phyloP scores from a whole-genome alignment of 2,329 filamentous ascomycete species.

The Neobulgaria alba region DNA sequence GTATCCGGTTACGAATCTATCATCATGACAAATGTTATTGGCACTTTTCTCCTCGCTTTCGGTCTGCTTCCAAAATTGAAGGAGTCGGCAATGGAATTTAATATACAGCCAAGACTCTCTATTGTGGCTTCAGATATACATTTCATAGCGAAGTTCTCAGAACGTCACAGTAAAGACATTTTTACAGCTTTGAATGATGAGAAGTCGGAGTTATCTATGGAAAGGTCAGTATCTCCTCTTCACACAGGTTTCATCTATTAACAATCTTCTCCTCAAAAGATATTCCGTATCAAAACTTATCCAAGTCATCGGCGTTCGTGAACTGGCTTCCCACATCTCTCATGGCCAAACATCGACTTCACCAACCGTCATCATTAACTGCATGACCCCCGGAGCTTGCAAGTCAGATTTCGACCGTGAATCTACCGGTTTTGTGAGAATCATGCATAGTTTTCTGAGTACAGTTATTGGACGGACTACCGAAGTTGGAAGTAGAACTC shows the following conservation, averaged over 20 bases:
- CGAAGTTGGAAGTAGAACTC: conserved; percentile 39
- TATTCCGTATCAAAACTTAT: conserved; percentile 40
- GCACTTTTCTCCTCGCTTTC: conserved; percentile 22
- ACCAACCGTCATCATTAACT: conserved; percentile 10
- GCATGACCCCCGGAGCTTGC: conserved; percentile 31
- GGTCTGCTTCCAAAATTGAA: conserved; percentile 19
- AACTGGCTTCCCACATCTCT: conserved; percentile 25
- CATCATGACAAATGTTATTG: conserved; percentile 23
- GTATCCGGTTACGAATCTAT: conserved; percentile 17
- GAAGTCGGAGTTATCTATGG: conserved; percentile 3
- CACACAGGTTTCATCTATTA: too few species aligned
- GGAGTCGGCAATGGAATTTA: conserved; percentile 11
- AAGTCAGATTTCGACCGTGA: conserved; percentile 38
- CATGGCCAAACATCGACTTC: conserved; percentile 3
- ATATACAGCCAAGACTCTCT: conserved; percentile 16
- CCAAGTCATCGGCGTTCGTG: conserved; percentile 37
- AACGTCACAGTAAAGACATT: conserved; percentile 21
- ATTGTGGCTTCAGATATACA: background rate
- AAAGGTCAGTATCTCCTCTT: background rate
- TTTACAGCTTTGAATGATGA: conserved; percentile 11
- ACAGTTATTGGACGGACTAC: conserved; percentile 34
- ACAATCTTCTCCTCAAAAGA: too few species aligned
- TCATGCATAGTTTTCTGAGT: conserved; percentile 23
- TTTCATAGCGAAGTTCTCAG: conserved; percentile 9
- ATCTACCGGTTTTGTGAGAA: conserved; percentile 4